Evolutionary conservation across 2,329 filamentous ascomycete genomes (phyloP), one percentile per base, ranked within the genome.

Genomic region (Curvularia sp.): DNA sequence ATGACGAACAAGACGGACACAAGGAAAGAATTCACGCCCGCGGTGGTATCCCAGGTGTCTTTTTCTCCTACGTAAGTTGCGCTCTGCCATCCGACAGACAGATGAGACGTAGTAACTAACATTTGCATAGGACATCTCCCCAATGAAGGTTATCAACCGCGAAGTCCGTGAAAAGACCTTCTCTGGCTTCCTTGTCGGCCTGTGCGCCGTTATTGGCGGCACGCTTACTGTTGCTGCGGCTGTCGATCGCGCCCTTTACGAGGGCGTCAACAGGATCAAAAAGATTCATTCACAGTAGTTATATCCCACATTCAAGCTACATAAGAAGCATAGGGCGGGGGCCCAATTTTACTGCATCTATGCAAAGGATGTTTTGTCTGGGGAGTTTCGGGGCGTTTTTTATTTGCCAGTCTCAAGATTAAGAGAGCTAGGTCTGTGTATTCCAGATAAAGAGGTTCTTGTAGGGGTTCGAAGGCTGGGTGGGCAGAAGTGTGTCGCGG

Each of bases 71-170:
- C 71, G 91, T 93, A 83, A 86, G 90, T 86, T 30, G 4, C 9
- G n/a, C 20, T 8, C 15, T 39, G 15, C 28, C 24, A 5, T 38
- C 18, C 10, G 9, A 48, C 20, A 18, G 7, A n/a, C 41, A 9
- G 10, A 15, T 42, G 46, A 6, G 1, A 46, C 9, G 31, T 20
- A 18, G 13, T 46, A 30, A 55, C 69, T 67, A 61, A 64, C n/a
- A n/a, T 22, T n/a, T 13, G n/a, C 26, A 30, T 57, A 93, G 90
- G 95, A 99, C 71, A 99, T 99, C 77, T 98, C 94, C 2, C 95
- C 95, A 5, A 99, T 99, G 95, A 99, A 98, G 82, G 94, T 99
- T 61, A 90, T 99, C 80, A 99, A 99, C 82, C 90, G 93, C 55
- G 96, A 99, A 81, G 89, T 91, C 66, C 87, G 92, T 47, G 83